Conservation (phyloP, 163 green algal genomes). For the Prototheca cutis region DNA sequence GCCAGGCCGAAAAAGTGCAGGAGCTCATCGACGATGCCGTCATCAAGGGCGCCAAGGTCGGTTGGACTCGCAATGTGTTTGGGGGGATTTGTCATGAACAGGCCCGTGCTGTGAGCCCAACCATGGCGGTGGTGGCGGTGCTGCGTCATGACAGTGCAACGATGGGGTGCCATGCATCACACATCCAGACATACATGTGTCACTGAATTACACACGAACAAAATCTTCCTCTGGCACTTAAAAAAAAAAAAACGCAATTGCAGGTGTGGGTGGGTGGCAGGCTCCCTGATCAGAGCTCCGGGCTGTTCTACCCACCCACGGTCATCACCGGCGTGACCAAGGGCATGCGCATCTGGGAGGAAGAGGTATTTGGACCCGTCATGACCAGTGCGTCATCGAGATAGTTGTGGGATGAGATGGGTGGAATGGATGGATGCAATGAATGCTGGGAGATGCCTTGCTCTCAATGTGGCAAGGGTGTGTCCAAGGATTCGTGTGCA, state of each 20-base stretch:
- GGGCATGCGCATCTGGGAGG: constrained; percentile 83
- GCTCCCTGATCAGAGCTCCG: constrained; percentile 27
- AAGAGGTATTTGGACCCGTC: constrained; percentile 94
- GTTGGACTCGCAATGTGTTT: not conserved
- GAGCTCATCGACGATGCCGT: constrained; percentile 85
- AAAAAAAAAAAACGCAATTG: too few species aligned
- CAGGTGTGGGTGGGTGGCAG: constrained; percentile 61
- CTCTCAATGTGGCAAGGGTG: too few species aligned
- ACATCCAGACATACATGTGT: too few species aligned
- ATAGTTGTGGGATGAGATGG: not conserved
- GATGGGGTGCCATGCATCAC: too few species aligned
- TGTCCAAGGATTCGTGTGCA: too few species aligned
- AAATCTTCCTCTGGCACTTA: too few species aligned
- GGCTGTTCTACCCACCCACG: constrained; percentile 93
- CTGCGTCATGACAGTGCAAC: too few species aligned
- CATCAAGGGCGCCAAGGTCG: constrained; percentile 57
- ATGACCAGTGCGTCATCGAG: constrained; percentile 17
- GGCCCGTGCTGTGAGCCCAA: too few species aligned
- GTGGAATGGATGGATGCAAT: constrained; percentile 9
- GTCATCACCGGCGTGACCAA: constrained; percentile 68
- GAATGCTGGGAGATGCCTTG: too few species aligned
- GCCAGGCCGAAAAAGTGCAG: constrained; percentile 62
- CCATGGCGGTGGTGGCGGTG: too few species aligned
- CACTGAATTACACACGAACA: too few species aligned
- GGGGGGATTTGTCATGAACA: too few species aligned